Percentiles rank a stretch among this genome's conserved stretches.
phyloP scores from a whole-genome alignment of 441 rosid genomes.

The Raphanus hybrid region DNA sequence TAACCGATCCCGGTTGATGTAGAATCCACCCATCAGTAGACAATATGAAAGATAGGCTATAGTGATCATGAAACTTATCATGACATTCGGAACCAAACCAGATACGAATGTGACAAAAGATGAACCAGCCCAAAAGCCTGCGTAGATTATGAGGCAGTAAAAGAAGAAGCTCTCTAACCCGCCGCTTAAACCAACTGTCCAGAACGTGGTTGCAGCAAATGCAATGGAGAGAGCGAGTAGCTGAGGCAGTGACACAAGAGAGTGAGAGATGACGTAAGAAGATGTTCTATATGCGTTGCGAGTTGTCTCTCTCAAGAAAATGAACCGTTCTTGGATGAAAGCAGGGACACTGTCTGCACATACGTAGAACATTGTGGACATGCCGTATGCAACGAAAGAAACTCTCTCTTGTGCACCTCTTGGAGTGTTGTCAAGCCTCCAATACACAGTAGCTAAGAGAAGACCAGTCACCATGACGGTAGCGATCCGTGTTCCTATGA shows the following conservation, averaged over 20 bases:
- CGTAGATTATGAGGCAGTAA: conserved; percentile 59
- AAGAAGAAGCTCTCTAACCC: conserved; percentile 66
- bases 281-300: conserved; percentile 39
- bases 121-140: conserved; percentile 73
- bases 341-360: conserved; percentile 38
- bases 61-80: conserved; percentile 71
- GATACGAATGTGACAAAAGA: conserved; percentile 75
- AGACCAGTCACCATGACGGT: conserved; percentile 44
- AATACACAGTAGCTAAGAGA: conserved; percentile 61
- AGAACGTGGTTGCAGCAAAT: conserved; percentile 65
- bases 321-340: conserved; percentile 52
- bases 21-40: conserved; percentile 76
- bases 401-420: conserved; percentile 42
- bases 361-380: conserved; percentile 41
- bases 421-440: conserved; percentile 51
- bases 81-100: conserved; percentile 70
- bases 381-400: conserved; percentile 34
- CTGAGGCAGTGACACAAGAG: conserved; percentile 39
- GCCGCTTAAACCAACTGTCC: conserved; percentile 77
- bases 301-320: conserved; percentile 59
- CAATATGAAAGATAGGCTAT: conserved; percentile 72
- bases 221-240: conserved; percentile 54
- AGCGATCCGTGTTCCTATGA: conserved; percentile 40
- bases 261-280: conserved; percentile 36
- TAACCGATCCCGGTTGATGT: conserved; percentile 67